phyloP scores from a whole-genome alignment of 352 stramenopile genomes.

The Pythium oligandrum region DNA sequence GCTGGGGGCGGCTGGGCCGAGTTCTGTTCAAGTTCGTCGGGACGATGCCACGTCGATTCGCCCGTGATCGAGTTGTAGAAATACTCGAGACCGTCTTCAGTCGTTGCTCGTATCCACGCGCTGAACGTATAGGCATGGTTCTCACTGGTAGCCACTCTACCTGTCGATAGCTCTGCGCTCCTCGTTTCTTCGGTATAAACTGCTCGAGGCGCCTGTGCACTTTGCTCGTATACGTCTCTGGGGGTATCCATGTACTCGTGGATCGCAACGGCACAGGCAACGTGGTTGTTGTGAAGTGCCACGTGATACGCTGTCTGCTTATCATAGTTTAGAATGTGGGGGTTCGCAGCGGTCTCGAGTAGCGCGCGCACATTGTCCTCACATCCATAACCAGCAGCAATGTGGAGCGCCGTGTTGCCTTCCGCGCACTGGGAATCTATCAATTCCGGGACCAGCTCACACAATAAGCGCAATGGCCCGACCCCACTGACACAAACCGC shows the following conservation, averaged over 20 bases:
- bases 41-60: slow-evolving; percentile 51
- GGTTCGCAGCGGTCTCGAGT: slow-evolving; percentile 53
- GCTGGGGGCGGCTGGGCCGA: slow-evolving; percentile 2
- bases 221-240: slow-evolving; percentile 15
- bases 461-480: slow-evolving; percentile 49
- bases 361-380: slow-evolving; percentile 43
- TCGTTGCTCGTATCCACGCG: slow-evolving; percentile 40
- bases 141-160: background rate
- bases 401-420: slow-evolving; percentile 61
- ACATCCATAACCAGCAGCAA: slow-evolving; percentile 55
- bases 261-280: slow-evolving; percentile 43
- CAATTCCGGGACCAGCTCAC: slow-evolving; percentile 37
- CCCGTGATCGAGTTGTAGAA: slow-evolving; percentile 57
- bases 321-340: slow-evolving; percentile 32
- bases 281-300: slow-evolving; percentile 51
- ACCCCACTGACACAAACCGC: slow-evolving; percentile 33
- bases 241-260: slow-evolving; percentile 50
- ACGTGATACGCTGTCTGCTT: slow-evolving; percentile 47
- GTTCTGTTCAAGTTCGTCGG: slow-evolving; percentile 1
- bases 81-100: slow-evolving; percentile 52
- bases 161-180: background rate
- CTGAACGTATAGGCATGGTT: background rate
- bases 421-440: slow-evolving; percentile 43
- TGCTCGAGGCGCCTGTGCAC: background rate
- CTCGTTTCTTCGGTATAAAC: background rate